phyloP scores from a whole-genome alignment of 2,329 filamentous ascomycete species.

The Fusarium setosum region DNA sequence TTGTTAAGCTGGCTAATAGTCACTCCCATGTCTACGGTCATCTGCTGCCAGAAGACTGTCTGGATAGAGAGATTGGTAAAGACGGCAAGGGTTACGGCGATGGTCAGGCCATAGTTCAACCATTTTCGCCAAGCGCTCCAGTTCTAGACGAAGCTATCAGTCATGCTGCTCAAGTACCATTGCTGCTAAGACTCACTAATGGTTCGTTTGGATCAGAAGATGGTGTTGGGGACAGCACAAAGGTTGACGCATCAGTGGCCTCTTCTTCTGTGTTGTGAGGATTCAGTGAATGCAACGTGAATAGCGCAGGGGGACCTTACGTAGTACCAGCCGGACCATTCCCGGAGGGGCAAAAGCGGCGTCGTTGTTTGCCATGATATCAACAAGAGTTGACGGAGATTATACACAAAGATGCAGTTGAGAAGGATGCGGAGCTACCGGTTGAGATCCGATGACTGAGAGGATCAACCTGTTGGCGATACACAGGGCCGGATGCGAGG shows the following conservation, averaged over 20 bases:
- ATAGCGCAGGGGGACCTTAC: slow-evolving; percentile 6
- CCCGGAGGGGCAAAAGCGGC: slow-evolving; percentile 20
- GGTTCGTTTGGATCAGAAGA: slow-evolving; percentile 47
- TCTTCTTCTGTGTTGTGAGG: slow-evolving; percentile 13
- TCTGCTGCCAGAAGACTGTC: slow-evolving; percentile 48
- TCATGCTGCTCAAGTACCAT: background rate
- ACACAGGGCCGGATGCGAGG: background rate
- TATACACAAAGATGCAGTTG: background rate
- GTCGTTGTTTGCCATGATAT: slow-evolving; percentile 24
- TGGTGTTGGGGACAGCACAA: slow-evolving; percentile 33
- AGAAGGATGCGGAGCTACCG: background rate
- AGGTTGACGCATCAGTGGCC: slow-evolving; percentile 28
- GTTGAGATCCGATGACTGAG: background rate
- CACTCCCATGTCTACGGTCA: slow-evolving; percentile 45
- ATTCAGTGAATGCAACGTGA: background rate
- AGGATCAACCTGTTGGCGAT: background rate
- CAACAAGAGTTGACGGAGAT: background rate
- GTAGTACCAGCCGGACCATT: slow-evolving; percentile 27
- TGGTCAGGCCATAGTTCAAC: slow-evolving; percentile 43
- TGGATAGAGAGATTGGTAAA: slow-evolving; percentile 44
- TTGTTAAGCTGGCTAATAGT: slow-evolving; percentile 40
- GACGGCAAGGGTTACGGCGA: slow-evolving; percentile 42
- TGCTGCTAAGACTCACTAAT: slow-evolving; percentile 31
- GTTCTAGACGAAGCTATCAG: slow-evolving; percentile 37
- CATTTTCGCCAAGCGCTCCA: slow-evolving; percentile 45